phyloP scores from a whole-genome alignment of 345 rosid genomes.

The Citrus mangshanensis region DNA sequence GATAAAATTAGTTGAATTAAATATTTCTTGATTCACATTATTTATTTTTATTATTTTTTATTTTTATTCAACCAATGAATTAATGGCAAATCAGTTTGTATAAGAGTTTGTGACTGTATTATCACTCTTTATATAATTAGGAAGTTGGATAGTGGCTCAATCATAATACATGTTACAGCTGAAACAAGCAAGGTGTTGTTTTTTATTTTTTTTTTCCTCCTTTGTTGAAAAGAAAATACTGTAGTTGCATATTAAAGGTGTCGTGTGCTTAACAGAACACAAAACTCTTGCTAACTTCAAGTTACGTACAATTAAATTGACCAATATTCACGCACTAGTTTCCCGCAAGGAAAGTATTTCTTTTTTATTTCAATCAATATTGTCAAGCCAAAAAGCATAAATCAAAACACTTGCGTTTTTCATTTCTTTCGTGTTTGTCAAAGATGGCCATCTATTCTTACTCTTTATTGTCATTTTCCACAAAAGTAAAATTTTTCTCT shows the following conservation, averaged over 20 bases:
- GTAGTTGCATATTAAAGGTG: neutral
- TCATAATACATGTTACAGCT: neutral
- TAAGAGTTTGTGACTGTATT: too few species aligned
- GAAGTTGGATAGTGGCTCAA: neutral
- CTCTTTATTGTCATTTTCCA: conserved; percentile 21
- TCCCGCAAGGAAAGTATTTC: neutral
- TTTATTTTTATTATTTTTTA: too few species aligned
- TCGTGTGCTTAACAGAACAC: neutral
- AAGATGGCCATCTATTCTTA: neutral
- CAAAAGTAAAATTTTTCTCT: conserved; percentile 14
- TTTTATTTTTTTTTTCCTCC: neutral
- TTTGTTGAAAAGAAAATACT: neutral
- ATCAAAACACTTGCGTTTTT: neutral
- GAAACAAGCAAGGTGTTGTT: neutral
- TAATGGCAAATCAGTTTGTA: too few species aligned
- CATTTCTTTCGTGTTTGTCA: too few species aligned
- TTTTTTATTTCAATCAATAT: neutral
- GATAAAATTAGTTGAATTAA: too few species aligned
- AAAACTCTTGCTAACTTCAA: neutral
- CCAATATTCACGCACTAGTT: neutral
- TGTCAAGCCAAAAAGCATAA: neutral
- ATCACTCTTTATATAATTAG: neutral
- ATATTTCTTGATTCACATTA: too few species aligned
- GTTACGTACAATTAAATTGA: neutral
- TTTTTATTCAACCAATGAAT: too few species aligned